Conservation (phyloP, 1,284 basidiomycete genomes). For the Cutaneotrichosporon sp. region DNA sequence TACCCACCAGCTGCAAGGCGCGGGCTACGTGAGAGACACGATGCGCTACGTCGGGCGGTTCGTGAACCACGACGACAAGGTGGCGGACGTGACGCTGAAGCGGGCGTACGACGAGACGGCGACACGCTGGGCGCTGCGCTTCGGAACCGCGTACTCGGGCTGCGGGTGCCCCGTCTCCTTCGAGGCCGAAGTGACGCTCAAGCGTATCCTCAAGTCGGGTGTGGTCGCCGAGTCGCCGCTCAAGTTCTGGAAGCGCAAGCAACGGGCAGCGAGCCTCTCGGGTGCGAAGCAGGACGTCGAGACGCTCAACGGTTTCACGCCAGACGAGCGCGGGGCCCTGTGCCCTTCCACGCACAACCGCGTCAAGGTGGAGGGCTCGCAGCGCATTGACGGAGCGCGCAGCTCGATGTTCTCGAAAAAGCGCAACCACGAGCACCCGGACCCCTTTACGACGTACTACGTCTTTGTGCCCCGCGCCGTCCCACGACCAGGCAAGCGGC, state of each 20-base stretch:
- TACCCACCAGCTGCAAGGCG: conserved; percentile 46
- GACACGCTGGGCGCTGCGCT: conserved; percentile 30
- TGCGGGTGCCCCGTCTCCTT: conserved; percentile 19
- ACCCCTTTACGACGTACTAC: conserved; percentile 19
- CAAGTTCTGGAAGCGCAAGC: conserved; percentile 16
- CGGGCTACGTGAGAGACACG: conserved; percentile 31
- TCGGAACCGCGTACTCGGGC: conserved; percentile 20
- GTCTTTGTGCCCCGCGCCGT: conserved; percentile 16
- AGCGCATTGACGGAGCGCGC: background rate
- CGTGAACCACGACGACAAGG: conserved; percentile 43
- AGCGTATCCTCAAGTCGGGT: background rate
- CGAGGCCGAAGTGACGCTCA: background rate
- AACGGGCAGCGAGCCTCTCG: background rate
- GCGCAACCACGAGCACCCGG: conserved; percentile 2
- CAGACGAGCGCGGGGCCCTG: conserved; percentile 14
- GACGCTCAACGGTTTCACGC: background rate
- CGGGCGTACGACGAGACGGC: conserved; percentile 29
- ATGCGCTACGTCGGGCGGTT: conserved; percentile 21
- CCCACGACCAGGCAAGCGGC: conserved; percentile 4
- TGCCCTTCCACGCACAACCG: conserved; percentile 25
- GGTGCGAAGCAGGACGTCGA: background rate
- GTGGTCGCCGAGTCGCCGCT: background rate
- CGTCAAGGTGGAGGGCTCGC: conserved; percentile 8
- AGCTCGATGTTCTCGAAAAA: background rate
- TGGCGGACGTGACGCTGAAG: conserved; percentile 31